Evolutionary conservation across 352 stramenopile genomes (phyloP), one percentile per base, ranked within the genome.

Genomic region (Phytophthora fragariaefolia): DNA sequence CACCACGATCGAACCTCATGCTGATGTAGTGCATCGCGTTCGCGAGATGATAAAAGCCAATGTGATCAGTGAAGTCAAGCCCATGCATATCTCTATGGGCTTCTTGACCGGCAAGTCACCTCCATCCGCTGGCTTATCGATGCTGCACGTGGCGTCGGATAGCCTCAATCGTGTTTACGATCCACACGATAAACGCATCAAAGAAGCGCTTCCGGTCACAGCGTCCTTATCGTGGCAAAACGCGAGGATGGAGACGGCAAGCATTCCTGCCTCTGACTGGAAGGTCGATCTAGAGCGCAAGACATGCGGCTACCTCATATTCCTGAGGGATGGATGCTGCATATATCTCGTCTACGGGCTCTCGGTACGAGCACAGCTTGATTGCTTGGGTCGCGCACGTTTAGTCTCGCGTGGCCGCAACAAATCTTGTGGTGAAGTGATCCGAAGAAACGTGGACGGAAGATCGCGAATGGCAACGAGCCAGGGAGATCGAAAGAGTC

Each of bases 261-360:
- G 7, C 6, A 66, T 66, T 15, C 58, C 48, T 6, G 36, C 4
- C 3, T 24, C 9, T 22, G 48, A 8, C 2, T 53, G 36, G 36
- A 0, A 49, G 15, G 36, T 59, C 20, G 27, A 52, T 15, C 8
- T 66, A 4, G 36, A 22, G 6, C 13, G 15, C 17, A 51, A 59
- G 20, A 66, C 26, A 2, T 65, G 36, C 28, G 18, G 58, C 15
- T 58, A 17, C 26, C 36, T 22, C 20, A 52, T 58, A 23, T 58
- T 66, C 20, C 0, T 27, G 7, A 58, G 52, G 27, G 9, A 10
- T 4, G 36, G 47, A 7, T 38, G 47, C 58, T 58, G 47, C 20
- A 53, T 66, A n/a, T 26, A 66, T 20, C 36, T 47, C 2, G 18
- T 52, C 9, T 26, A 58, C n/a, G 47, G 12, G 0, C 47, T 65